Conservation (phyloP, 75 land plant species). For the Isoetes taiwanensis region DNA sequence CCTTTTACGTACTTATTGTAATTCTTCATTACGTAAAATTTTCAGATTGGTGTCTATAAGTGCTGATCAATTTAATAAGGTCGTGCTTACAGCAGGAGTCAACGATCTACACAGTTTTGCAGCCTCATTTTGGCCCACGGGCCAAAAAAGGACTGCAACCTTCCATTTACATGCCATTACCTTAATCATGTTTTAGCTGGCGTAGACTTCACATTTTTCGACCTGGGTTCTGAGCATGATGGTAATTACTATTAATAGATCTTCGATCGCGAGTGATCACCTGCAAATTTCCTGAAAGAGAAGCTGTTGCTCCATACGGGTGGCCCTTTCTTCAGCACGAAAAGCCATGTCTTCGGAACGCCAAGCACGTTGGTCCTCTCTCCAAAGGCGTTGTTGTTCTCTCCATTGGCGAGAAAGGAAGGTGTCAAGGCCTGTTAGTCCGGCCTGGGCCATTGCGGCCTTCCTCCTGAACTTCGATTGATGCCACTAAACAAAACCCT, state of each 20-base stretch:
- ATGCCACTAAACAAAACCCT: too few relatives aligned
- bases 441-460: constrained; percentile 17
- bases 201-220: neutral
- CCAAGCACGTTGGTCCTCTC: constrained; percentile 15
- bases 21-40: too few relatives aligned
- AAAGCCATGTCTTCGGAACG: constrained; percentile 21
- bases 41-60: too few relatives aligned
- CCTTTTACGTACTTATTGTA: too few relatives aligned
- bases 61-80: too few relatives aligned
- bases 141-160: too few relatives aligned
- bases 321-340: constrained; percentile 10
- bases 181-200: too few relatives aligned
- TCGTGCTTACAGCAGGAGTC: too few relatives aligned
- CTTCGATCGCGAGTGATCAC: neutral
- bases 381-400: constrained; percentile 20
- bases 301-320: neutral
- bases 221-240: neutral
- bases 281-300: constrained; percentile 9
- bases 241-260: neutral
- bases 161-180: too few relatives aligned
- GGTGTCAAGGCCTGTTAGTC: constrained; percentile 20
- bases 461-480: too few relatives aligned
- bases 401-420: constrained; percentile 20
- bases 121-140: neutral
- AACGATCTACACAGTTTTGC: neutral